These are phyloP conservation scores for Phialophora verrucosa DNA, from an alignment of 2,329 filamentous ascomycete species.

Conservation along the genomic window DNA sequence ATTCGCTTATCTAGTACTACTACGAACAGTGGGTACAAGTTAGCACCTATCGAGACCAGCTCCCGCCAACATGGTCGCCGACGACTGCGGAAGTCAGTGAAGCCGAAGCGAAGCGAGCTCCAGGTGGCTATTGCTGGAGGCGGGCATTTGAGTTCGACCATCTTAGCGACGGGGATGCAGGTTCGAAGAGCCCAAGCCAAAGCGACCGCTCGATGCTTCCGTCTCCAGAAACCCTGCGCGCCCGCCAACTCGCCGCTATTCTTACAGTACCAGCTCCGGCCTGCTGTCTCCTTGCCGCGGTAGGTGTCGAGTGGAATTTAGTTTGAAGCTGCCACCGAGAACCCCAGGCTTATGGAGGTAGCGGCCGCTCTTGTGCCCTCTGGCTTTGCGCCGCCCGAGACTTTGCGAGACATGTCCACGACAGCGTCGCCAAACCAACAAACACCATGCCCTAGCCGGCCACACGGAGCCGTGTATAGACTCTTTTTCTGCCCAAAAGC, in stretches of 20 bases:
- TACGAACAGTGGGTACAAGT: background rate
- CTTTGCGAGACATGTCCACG: background rate
- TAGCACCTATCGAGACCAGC: background rate
- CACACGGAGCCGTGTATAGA: background rate
- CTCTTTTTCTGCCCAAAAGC: background rate
- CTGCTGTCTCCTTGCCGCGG: background rate
- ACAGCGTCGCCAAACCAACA: background rate
- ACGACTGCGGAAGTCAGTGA: background rate
- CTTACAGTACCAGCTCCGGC: background rate
- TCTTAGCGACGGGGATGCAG: background rate
- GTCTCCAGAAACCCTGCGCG: background rate
- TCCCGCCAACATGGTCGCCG: background rate
- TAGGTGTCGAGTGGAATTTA: background rate
- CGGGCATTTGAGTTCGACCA: background rate
- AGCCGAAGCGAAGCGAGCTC: background rate
- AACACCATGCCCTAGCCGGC: background rate
- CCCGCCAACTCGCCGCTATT: background rate
- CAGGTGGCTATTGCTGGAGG: background rate
- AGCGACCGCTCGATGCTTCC: background rate
- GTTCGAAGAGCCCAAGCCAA: background rate
- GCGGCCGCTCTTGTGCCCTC: background rate
- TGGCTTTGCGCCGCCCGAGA: background rate
- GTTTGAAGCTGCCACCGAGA: background rate
- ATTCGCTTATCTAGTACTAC: constrained; percentile 1
- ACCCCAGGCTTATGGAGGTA: too few species aligned